A percentile compares a stretch with the other conserved stretches of the same genome.
These are phyloP conservation scores for Seiridium cupressi DNA, from an alignment of 2,329 filamentous ascomycete genomes.

Conservation along the genomic window DNA sequence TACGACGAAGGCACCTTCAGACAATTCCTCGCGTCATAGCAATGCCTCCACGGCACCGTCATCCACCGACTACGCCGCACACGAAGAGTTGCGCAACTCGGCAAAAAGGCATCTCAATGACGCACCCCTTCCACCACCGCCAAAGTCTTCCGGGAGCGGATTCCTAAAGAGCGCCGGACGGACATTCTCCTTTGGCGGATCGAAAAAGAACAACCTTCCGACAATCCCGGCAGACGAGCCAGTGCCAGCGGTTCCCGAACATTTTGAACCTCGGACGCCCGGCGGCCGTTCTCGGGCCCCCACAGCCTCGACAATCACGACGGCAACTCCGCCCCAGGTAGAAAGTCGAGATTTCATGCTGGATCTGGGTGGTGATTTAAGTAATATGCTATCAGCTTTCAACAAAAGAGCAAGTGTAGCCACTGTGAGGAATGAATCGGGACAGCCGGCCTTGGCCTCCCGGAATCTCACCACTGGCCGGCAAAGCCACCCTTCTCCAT, in stretches of 20 bases:
- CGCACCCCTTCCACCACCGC: constrained; percentile 37
- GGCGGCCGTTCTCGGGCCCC: constrained; percentile 44
- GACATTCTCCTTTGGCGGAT: constrained; percentile 59
- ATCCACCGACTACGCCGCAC: constrained; percentile 44
- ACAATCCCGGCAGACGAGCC: constrained; percentile 34
- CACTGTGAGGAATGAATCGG: constrained; percentile 41
- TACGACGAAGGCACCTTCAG: constrained; percentile 58
- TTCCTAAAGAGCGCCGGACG: constrained; percentile 56
- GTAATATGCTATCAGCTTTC: constrained; percentile 54
- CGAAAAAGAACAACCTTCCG: constrained; percentile 46
- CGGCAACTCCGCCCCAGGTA: constrained; percentile 49
- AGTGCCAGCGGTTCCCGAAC: constrained; percentile 34
- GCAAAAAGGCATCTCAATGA: constrained; percentile 36
- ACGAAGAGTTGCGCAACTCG: constrained; percentile 38
- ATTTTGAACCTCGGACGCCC: constrained; percentile 22
- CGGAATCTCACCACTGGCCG: constrained; percentile 47
- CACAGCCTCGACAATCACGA: constrained; percentile 53
- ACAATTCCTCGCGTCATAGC: constrained; percentile 61
- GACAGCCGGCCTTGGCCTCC: constrained; percentile 30
- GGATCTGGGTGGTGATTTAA: constrained; percentile 58
- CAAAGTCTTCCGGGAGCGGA: constrained; percentile 48
- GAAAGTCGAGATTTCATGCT: constrained; percentile 44
- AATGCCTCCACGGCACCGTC: constrained; percentile 62
- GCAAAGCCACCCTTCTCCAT: constrained; percentile 42
- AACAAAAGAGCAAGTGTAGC: constrained; percentile 52